Percentiles rank a stretch among this genome's conserved stretches.
These are phyloP conservation scores for Afroboletus lepidellus DNA, from an alignment of 1,284 basidiomycete species.

Conservation along the genomic window DNA sequence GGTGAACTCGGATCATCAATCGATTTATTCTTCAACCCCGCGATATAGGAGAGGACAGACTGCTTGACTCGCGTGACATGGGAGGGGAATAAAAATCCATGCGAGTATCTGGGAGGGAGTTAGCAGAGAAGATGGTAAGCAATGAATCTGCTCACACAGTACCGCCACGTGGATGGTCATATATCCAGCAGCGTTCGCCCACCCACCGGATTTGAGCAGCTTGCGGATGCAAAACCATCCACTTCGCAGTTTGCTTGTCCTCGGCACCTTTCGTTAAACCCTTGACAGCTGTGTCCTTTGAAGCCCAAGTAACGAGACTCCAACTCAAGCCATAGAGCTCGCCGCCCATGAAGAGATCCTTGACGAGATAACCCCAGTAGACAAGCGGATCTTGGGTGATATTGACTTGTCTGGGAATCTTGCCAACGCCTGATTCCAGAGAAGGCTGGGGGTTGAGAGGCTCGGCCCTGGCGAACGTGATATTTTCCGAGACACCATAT, in stretches of 20 bases:
- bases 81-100: conserved; percentile 96
- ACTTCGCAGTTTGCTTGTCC: conserved; percentile 93
- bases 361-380: conserved; percentile 96
- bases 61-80: conserved; percentile 72
- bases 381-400: conserved; percentile 65
- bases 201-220: conserved; percentile 82
- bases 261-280: conserved; percentile 81
- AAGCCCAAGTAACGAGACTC: conserved; percentile 88
- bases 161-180: conserved; percentile 92
- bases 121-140: conserved; percentile 11
- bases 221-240: conserved; percentile 90
- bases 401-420: conserved; percentile 3
- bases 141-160: conserved; percentile 67
- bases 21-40: conserved; percentile 35
- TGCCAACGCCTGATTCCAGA: neutral
- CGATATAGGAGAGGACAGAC: conserved; percentile 43
- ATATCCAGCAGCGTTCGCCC: conserved; percentile 95
- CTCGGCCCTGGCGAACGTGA: conserved; percentile 7
- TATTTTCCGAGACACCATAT: conserved; percentile 20
- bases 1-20: conserved; percentile 4
- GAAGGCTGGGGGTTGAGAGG: neutral
- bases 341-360: conserved; percentile 94
- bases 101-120: conserved; percentile 67
- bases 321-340: conserved; percentile 92
- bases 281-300: conserved; percentile 69